Conservation (phyloP, 305 asterid species). For the Fraxinus floribunda region DNA sequence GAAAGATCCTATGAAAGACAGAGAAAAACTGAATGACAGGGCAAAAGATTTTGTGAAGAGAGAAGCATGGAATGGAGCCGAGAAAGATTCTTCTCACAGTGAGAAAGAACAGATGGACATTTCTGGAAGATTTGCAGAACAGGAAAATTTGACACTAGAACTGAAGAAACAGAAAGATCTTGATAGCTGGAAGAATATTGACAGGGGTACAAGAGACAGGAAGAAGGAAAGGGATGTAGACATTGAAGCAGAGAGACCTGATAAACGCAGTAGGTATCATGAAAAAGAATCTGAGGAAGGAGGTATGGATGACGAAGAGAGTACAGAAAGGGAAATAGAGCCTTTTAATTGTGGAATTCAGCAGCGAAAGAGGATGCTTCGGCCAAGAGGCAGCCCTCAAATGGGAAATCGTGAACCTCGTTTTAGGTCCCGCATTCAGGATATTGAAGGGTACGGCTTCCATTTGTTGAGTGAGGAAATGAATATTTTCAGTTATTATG, state of each 20-base stretch:
- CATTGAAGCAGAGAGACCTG: conserved; percentile 71
- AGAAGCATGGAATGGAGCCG: conserved; percentile 67
- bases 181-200: conserved; percentile 66
- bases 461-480: conserved; percentile 11
- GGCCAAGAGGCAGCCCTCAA: conserved; percentile 94
- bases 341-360: conserved; percentile 66
- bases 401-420: conserved; percentile 66
- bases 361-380: conserved; percentile 86
- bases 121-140: conserved; percentile 61
- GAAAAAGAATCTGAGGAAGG: conserved; percentile 80
- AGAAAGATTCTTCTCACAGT: conserved; percentile 54
- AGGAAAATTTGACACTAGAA: conserved; percentile 49
- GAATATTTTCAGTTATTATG: conserved; percentile 3
- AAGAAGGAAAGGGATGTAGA: conserved; percentile 81
- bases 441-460: conserved; percentile 74
- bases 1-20: conserved; percentile 68
- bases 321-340: conserved; percentile 69
- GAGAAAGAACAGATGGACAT: conserved; percentile 60
- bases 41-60: conserved; percentile 70
- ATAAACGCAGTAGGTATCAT: conserved; percentile 62
- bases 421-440: conserved; percentile 57
- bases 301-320: conserved; percentile 62
- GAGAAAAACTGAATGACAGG: conserved; percentile 63
- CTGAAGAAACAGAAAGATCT: conserved; percentile 65
- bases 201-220: conserved; percentile 62